Conservation (phyloP, 805 yeast genomes). For the Cyberlindnera meyerae region DNA sequence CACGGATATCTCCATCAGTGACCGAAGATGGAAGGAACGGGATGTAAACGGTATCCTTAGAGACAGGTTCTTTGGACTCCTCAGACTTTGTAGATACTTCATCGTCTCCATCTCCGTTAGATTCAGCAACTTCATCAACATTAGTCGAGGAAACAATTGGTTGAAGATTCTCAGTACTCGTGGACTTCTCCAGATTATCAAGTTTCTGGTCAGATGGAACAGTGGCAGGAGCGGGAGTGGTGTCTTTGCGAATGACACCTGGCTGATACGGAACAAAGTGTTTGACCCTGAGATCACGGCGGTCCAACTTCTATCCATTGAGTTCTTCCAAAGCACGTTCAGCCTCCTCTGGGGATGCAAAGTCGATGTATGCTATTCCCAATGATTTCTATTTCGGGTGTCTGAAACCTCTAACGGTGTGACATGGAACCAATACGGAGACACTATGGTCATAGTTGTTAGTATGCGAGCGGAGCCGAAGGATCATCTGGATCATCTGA, state of each 20-base stretch:
- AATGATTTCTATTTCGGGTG: slow-evolving; percentile 38
- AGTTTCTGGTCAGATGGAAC: too few relatives aligned
- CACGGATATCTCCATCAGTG: slow-evolving; percentile 41
- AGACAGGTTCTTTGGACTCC: slow-evolving; percentile 17
- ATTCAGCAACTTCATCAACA: too few relatives aligned
- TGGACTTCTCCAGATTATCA: too few relatives aligned
- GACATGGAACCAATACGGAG: slow-evolving; percentile 49
- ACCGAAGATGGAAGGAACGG: slow-evolving; percentile 35
- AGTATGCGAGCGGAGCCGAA: too few relatives aligned
- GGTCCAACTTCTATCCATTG: slow-evolving; percentile 53
- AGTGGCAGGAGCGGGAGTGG: too few relatives aligned
- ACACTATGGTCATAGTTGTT: slow-evolving; percentile 16
- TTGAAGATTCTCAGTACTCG: too few relatives aligned
- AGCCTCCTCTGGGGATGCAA: slow-evolving; percentile 59
- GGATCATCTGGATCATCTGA: too few relatives aligned
- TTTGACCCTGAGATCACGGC: slow-evolving; percentile 36
- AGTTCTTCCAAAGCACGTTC: slow-evolving; percentile 56
- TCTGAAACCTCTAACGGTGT: slow-evolving; percentile 44
- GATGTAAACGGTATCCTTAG: slow-evolving; percentile 44
- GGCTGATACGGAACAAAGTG: slow-evolving; percentile 41
- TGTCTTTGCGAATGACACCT: slow-evolving; percentile 4
- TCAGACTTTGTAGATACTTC: background rate
- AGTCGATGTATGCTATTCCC: slow-evolving; percentile 83
- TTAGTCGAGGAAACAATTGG: too few relatives aligned
- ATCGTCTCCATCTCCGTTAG: too few relatives aligned